phyloP scores from a whole-genome alignment of 768 basidiomycete genomes.

The Dictyophora rubrovolvata region DNA sequence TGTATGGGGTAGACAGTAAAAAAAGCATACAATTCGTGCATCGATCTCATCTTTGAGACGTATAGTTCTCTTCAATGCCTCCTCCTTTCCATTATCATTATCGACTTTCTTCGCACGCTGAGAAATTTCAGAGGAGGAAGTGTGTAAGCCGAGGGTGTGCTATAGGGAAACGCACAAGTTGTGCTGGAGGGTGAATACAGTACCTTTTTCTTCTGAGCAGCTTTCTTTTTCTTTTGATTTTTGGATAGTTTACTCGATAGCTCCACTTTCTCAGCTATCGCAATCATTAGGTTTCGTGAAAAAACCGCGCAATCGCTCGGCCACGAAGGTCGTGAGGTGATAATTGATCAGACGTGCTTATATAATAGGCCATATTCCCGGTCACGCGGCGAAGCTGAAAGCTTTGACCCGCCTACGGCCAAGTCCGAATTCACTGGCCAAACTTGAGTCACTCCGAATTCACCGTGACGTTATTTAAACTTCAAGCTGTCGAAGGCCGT shows the following conservation, averaged over 20 bases:
- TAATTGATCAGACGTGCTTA: neutral
- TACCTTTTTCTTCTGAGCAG: constrained; percentile 10
- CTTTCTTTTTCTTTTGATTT: constrained; percentile 9
- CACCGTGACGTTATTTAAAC: too few species aligned
- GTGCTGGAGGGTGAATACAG: neutral
- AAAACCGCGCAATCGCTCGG: neutral
- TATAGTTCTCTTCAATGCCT: neutral
- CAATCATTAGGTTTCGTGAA: constrained; percentile 1
- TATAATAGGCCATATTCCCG: neutral
- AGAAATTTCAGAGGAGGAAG: neutral
- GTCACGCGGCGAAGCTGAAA: neutral
- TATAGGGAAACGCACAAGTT: neutral
- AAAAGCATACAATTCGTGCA: constrained; percentile 3
- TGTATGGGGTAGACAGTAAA: neutral
- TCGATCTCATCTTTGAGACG: constrained; percentile 1
- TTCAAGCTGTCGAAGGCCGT: too few species aligned
- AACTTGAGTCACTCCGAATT: too few species aligned
- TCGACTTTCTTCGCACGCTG: constrained; percentile 7
- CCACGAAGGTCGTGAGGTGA: neutral
- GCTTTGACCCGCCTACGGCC: too few species aligned
- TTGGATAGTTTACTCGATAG: constrained; percentile 1
- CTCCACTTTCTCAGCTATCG: constrained; percentile 6
- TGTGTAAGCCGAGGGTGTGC: neutral
- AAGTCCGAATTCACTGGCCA: too few species aligned
- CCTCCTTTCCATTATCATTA: neutral